Percentiles rank a stretch among this genome's conserved stretches.
phyloP scores from a whole-genome alignment of 495 filamentous ascomycete genomes.

The Podospora australis region DNA sequence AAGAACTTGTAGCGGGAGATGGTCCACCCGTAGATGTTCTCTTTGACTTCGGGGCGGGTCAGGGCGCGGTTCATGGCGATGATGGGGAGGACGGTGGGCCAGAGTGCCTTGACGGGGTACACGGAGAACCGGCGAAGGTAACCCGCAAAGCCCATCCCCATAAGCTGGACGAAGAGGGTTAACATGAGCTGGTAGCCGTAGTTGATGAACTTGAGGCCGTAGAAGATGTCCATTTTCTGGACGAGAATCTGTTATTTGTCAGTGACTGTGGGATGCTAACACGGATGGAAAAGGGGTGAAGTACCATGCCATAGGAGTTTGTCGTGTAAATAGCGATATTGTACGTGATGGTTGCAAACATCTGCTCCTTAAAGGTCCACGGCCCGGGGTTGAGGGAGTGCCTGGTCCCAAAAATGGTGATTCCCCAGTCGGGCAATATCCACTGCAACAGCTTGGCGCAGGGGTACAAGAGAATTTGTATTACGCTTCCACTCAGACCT shows the following conservation, averaged over 20 bases:
- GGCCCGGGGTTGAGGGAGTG: constrained; percentile 36
- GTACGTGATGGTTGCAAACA: constrained; percentile 32
- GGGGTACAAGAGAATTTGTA: constrained; percentile 35
- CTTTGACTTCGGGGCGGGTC: constrained; percentile 17
- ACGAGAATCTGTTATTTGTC: constrained; percentile 19
- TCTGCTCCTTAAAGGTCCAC: constrained; percentile 42
- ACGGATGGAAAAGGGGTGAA: neutral
- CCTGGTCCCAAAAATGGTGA: constrained; percentile 22
- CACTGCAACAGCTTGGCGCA: constrained; percentile 29
- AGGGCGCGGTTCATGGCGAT: constrained; percentile 30
- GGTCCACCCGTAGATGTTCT: constrained; percentile 32
- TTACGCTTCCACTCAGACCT: constrained; percentile 29
- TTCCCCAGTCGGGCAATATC: constrained; percentile 25
- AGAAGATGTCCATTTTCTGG: constrained; percentile 20
- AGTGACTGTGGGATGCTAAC: neutral
- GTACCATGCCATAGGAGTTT: constrained; percentile 27
- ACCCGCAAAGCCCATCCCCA: constrained; percentile 41
- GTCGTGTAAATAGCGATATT: constrained; percentile 31
- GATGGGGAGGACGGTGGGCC: constrained; percentile 25
- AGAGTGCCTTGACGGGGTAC: constrained; percentile 28
- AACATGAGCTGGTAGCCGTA: constrained; percentile 35
- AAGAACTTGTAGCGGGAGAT: constrained; percentile 36
- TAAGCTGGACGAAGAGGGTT: constrained; percentile 34
- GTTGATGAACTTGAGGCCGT: constrained; percentile 21
- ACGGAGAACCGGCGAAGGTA: constrained; percentile 47